These are phyloP conservation scores for Beauveria caledonica DNA, from an alignment of 2,329 filamentous ascomycete species.

Conservation along the genomic window DNA sequence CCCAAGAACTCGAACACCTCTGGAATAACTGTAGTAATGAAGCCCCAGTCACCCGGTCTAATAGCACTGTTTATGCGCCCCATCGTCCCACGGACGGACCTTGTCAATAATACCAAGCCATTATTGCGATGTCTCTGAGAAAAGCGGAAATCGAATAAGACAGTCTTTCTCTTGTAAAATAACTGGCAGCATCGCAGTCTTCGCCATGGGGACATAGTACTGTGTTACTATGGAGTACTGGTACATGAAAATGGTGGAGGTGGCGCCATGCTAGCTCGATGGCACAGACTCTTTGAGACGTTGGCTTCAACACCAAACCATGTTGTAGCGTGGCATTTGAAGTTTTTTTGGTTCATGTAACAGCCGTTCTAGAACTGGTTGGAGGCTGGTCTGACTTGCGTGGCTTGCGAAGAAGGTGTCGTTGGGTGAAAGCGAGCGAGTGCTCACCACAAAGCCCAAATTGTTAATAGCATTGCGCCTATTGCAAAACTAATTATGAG, in stretches of 20 bases:
- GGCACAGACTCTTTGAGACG: constrained; percentile 3
- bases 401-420: not conserved
- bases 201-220: not conserved
- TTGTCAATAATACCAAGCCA: not conserved
- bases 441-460: not conserved
- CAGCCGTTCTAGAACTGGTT: not conserved
- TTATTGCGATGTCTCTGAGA: constrained; percentile 1
- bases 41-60: not conserved
- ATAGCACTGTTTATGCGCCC: not conserved
- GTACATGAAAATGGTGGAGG: not conserved
- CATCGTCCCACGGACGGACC: not conserved
- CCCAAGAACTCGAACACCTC: not conserved
- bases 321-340: not conserved
- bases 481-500: not conserved
- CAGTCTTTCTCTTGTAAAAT: not conserved
- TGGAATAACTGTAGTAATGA: not conserved
- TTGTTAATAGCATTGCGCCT: not conserved
- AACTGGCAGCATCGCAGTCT: no score
- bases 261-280: not conserved
- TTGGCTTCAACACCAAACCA: not conserved
- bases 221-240: no score
- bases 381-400: not conserved
- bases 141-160: not conserved
- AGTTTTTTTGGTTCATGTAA: not conserved
- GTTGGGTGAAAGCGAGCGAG: not conserved